These are phyloP conservation scores for Vachellia pachyceras DNA, from an alignment of 306 rosid species.

Conservation along the genomic window DNA sequence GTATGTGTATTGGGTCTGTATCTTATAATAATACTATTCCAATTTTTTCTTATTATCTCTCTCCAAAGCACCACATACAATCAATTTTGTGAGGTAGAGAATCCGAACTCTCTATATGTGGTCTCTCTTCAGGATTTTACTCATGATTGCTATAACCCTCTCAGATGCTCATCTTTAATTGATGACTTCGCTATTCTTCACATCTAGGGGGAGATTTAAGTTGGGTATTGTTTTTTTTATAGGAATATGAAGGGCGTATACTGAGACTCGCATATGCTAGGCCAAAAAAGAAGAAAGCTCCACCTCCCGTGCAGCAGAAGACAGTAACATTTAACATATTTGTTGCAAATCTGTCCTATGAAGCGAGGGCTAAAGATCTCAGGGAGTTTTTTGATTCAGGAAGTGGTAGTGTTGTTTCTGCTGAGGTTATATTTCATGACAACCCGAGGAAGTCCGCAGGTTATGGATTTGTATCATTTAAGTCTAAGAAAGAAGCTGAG, in stretches of 20 bases:
- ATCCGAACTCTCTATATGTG: background rate
- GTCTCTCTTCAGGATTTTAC: background rate
- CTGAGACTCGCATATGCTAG: constrained; percentile 69
- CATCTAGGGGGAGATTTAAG: constrained; percentile 2
- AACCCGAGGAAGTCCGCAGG: constrained; percentile 82
- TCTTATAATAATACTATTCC: background rate
- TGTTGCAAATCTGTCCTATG: constrained; percentile 79
- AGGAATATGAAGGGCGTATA: constrained; percentile 82
- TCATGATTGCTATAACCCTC: background rate
- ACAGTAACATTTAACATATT: constrained; percentile 77
- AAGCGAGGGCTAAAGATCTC: constrained; percentile 77
- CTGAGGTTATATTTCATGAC: constrained; percentile 64
- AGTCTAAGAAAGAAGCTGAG: constrained; percentile 77
- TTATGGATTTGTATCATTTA: constrained; percentile 91
- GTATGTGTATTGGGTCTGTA: background rate
- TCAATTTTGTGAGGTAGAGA: background rate
- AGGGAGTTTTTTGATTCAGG: constrained; percentile 72
- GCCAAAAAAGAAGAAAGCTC: constrained; percentile 56
- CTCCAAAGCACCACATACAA: background rate
- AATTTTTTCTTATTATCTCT: background rate
- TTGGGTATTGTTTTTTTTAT: constrained; percentile 32
- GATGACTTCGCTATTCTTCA: background rate
- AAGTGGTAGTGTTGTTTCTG: constrained; percentile 61
- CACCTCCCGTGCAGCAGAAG: constrained; percentile 57
- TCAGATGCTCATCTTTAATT: background rate